Percentiles rank a stretch among this genome's conserved stretches.
These are phyloP conservation scores for Ganoderma meredithae DNA, from an alignment of 1,284 basidiomycete species.

Conservation along the genomic window DNA sequence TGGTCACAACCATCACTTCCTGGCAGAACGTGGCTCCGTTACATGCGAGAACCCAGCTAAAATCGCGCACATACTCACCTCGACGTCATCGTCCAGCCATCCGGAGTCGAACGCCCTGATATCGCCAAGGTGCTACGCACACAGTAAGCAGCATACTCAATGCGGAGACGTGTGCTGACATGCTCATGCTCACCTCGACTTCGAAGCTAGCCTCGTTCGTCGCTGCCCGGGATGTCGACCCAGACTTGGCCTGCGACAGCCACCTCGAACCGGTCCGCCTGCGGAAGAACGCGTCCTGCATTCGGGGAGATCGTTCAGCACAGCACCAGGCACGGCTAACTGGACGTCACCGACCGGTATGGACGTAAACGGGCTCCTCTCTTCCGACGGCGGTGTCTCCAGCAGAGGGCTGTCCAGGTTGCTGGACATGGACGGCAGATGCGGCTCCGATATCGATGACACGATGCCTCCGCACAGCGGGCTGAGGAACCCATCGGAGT, in stretches of 20 bases:
- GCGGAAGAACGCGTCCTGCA: conserved; percentile 17
- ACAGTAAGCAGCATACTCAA: not conserved
- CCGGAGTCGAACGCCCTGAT: conserved; percentile 37
- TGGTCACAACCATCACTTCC: conserved; percentile 37
- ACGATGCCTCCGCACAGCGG: conserved; percentile 3
- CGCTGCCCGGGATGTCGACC: not conserved
- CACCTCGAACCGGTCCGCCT: conserved; percentile 18
- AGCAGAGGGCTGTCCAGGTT: conserved; percentile 6
- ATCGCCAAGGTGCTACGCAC: conserved; percentile 25
- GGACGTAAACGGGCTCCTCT: conserved; percentile 18
- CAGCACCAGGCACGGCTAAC: not conserved
- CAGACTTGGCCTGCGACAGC: conserved; percentile 11
- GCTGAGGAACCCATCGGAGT: conserved; percentile 6
- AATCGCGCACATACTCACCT: conserved; percentile 31
- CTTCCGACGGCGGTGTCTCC: not conserved
- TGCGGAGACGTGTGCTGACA: no score
- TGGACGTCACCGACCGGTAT: conserved; percentile 15
- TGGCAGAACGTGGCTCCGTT: conserved; percentile 2
- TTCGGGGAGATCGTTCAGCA: not conserved
- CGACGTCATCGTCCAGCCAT: conserved; percentile 43
- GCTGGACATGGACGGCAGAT: conserved; percentile 15
- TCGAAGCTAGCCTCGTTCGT: conserved; percentile 32
- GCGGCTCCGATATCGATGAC: conserved; percentile 17
- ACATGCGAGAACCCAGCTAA: not conserved
- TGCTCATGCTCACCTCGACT: conserved; percentile 31